phyloP scores from a whole-genome alignment of 305 asterid species.

The Fraxinus nigra region DNA sequence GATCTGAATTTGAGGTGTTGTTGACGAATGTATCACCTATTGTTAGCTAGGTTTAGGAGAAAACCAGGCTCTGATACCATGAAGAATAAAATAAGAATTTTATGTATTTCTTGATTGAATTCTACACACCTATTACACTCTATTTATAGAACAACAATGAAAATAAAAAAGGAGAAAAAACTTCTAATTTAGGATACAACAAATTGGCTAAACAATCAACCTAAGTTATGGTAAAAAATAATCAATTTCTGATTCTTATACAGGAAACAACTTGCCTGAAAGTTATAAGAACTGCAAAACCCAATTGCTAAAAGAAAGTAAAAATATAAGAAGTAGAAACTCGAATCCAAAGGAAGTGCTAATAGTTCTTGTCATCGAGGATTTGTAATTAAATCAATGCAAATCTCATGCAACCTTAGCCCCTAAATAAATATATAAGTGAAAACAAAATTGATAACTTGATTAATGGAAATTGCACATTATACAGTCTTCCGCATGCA shows the following conservation, averaged over 20 bases:
- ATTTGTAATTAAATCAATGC: constrained; percentile 1
- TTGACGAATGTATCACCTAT: background rate
- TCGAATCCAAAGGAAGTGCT: constrained; percentile 2
- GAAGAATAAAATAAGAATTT: background rate
- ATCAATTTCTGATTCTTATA: background rate
- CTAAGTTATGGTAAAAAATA: background rate
- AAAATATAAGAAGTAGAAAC: constrained; percentile 5
- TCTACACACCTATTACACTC: background rate
- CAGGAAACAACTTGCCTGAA: background rate
- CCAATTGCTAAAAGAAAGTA: constrained; percentile 5
- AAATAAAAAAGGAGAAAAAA: too few species aligned
- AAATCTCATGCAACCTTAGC: constrained; percentile 7
- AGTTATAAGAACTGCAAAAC: constrained; percentile 12
- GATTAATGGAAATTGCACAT: constrained; percentile 14
- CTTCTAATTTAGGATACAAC: background rate
- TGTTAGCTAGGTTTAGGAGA: background rate
- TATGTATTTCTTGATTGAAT: too few species aligned
- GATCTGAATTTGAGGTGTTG: background rate
- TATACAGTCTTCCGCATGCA: constrained; percentile 15
- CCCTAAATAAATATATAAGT: background rate
- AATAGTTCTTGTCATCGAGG: background rate
- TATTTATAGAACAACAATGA: background rate
- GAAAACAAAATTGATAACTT: background rate
- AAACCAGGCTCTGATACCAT: background rate
- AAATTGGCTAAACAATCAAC: background rate